A percentile compares a stretch with the other conserved stretches of the same genome.
Evolutionary conservation across 257 asterid genomes (phyloP).

Genomic region (Echium plantagineum): DNA sequence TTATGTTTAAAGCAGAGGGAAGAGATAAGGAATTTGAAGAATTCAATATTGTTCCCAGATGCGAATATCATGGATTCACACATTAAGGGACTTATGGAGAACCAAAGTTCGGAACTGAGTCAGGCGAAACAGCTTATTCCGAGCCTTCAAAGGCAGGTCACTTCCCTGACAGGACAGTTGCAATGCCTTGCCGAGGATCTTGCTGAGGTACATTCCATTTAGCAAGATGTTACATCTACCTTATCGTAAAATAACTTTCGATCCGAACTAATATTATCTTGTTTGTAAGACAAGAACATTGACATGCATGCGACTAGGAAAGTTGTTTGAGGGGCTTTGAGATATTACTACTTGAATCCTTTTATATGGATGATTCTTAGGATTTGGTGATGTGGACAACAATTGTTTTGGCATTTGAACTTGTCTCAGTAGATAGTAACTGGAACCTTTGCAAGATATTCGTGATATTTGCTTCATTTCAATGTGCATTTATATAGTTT

Average conservation of each 20-base stretch:
- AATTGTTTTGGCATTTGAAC: no score
- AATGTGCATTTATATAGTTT: no score
- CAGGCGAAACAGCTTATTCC: conserved; percentile 92
- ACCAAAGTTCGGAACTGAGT: conserved; percentile 61
- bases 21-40: conserved; percentile 80
- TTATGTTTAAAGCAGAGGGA: conserved; percentile 94
- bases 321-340: no score
- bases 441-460: no score
- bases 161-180: conserved; percentile 82
- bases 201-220: conserved; percentile 51
- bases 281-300: no score
- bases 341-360: no score
- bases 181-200: conserved; percentile 80
- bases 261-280: no score
- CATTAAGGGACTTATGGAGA: conserved; percentile 50
- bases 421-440: no score
- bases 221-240: not conserved
- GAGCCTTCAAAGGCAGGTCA: conserved; percentile 76
- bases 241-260: not conserved
- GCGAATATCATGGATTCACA: conserved; percentile 37
- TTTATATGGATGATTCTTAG: no score
- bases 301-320: no score
- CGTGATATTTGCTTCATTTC: no score
- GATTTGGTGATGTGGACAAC: no score
- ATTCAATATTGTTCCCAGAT: conserved; percentile 68